These are phyloP conservation scores for Pseudogymnoascus sp. DNA, from an alignment of 2,329 filamentous ascomycete genomes.

Conservation along the genomic window DNA sequence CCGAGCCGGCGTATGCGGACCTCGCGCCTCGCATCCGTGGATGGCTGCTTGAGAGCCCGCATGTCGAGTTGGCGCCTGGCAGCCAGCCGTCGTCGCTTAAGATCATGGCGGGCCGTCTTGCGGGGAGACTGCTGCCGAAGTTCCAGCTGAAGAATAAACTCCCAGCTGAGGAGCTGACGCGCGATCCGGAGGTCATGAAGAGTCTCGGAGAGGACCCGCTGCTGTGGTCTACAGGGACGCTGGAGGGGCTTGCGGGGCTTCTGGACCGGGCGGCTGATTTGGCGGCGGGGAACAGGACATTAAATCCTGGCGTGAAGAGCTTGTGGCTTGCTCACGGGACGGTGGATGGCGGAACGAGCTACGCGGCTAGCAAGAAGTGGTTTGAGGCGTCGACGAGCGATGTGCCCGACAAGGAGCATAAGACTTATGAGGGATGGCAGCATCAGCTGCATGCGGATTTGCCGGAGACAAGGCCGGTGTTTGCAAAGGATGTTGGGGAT, in stretches of 20 bases:
- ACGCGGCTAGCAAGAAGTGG: slow-evolving; percentile 55
- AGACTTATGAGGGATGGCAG: slow-evolving; percentile 66
- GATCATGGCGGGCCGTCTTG: slow-evolving; percentile 58
- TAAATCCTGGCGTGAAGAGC: slow-evolving; percentile 48
- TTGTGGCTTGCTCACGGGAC: slow-evolving; percentile 72
- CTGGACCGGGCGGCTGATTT: slow-evolving; percentile 63
- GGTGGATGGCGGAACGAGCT: slow-evolving; percentile 61
- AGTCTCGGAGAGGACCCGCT: slow-evolving; percentile 58
- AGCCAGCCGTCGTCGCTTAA: slow-evolving; percentile 56
- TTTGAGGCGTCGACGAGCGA: slow-evolving; percentile 43
- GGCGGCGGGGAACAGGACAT: slow-evolving; percentile 43
- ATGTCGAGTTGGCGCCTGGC: slow-evolving; percentile 62
- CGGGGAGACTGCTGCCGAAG: slow-evolving; percentile 57
- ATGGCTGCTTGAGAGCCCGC: slow-evolving; percentile 69
- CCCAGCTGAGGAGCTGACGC: slow-evolving; percentile 53
- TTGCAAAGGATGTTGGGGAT: slow-evolving; percentile 49
- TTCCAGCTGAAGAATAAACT: slow-evolving; percentile 60
- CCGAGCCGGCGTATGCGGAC: slow-evolving; percentile 41
- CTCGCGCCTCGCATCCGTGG: slow-evolving; percentile 57
- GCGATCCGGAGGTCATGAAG: slow-evolving; percentile 56
- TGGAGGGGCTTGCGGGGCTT: slow-evolving; percentile 71
- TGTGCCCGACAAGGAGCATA: slow-evolving; percentile 61
- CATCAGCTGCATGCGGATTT: slow-evolving; percentile 63
- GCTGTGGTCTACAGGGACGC: slow-evolving; percentile 74
- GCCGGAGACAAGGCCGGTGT: slow-evolving; percentile 29